A percentile compares a stretch with the other conserved stretches of the same genome.
These are phyloP conservation scores for Ustilago tritici DNA, from an alignment of 1,284 basidiomycete species.

Conservation along the genomic window DNA sequence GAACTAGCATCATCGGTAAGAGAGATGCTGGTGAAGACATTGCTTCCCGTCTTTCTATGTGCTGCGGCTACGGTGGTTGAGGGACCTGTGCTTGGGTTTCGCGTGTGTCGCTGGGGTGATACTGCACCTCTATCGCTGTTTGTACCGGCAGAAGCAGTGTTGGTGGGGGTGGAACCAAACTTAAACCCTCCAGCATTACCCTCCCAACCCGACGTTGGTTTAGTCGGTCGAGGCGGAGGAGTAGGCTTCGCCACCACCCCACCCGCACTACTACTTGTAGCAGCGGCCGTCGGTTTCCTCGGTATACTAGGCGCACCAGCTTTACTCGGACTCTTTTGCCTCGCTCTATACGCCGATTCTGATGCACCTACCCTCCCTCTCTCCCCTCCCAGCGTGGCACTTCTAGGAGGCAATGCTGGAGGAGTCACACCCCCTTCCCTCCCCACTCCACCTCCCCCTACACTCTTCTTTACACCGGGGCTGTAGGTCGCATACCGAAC, in stretches of 20 bases:
- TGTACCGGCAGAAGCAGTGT: constrained; percentile 2
- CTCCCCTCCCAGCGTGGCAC: constrained; percentile 33
- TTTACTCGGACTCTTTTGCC: constrained; percentile 19
- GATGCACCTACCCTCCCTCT: constrained; percentile 3
- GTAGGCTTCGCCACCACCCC: not conserved
- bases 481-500: constrained; percentile 40
- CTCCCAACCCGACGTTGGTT: constrained; percentile 6
- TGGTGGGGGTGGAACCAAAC: constrained; percentile 19
- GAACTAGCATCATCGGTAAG: constrained; percentile 34
- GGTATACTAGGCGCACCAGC: constrained; percentile 12
- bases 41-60: constrained; percentile 33
- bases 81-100: not conserved
- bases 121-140: not conserved
- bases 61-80: not conserved
- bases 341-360: constrained; percentile 9
- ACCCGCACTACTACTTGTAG: not conserved
- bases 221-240: constrained; percentile 31
- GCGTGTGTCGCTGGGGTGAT: constrained; percentile 9
- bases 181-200: constrained; percentile 34
- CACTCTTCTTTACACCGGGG: constrained; percentile 24
- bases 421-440: constrained; percentile 15
- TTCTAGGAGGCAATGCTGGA: constrained; percentile 41
- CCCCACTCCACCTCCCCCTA: not conserved
- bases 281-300: constrained; percentile 5
- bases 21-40: constrained; percentile 42